phyloP scores from a whole-genome alignment of 805 yeast species.

The Hanseniaspora guilliermondii region DNA sequence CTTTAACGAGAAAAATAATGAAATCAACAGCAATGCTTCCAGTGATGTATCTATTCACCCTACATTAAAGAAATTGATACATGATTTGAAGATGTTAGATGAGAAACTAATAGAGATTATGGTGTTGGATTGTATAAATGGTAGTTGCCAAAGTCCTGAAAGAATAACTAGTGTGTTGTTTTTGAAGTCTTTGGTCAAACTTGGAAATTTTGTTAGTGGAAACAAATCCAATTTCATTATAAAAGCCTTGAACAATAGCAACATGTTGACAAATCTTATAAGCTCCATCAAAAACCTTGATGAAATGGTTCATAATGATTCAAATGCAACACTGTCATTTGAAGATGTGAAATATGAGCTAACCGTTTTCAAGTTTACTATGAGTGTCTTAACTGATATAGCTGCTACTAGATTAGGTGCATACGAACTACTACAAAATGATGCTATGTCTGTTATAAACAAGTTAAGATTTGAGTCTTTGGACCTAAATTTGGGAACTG shows the following conservation, averaged over 20 bases:
- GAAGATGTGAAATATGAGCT: constrained; percentile 57
- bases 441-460: constrained; percentile 50
- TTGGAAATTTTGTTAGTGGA: constrained; percentile 31
- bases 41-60: background rate
- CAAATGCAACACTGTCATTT: constrained; percentile 28
- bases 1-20: constrained; percentile 13
- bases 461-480: constrained; percentile 44
- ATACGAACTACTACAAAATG: constrained; percentile 58
- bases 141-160: constrained; percentile 59
- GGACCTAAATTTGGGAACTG: constrained; percentile 73
- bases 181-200: constrained; percentile 51
- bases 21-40: background rate
- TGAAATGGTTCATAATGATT: constrained; percentile 29
- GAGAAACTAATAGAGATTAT: constrained; percentile 54
- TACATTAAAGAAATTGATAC: constrained; percentile 37
- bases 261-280: constrained; percentile 52
- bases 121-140: constrained; percentile 56
- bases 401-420: constrained; percentile 74
- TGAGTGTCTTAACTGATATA: constrained; percentile 57
- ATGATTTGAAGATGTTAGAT: constrained; percentile 42
- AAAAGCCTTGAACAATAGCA: constrained; percentile 49
- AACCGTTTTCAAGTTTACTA: constrained; percentile 60
- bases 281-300: constrained; percentile 60
- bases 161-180: constrained; percentile 66
- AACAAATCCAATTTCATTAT: constrained; percentile 44